Percentiles rank a stretch among this genome's conserved stretches.
phyloP scores from a whole-genome alignment of 805 yeast species.

The Zygosaccharomyces rouxii region DNA sequence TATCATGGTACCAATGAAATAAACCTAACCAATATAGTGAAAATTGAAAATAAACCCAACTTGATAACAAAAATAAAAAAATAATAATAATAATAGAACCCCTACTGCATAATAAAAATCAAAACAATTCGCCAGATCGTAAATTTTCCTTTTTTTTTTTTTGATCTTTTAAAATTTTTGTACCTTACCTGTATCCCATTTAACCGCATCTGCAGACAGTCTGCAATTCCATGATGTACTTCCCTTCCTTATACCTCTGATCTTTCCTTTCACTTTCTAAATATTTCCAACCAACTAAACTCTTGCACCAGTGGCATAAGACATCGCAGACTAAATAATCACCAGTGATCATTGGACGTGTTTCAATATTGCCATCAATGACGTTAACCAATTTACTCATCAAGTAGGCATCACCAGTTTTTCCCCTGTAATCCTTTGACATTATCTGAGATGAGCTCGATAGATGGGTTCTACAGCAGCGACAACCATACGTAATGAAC shows the following conservation, averaged over 20 bases:
- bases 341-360: constrained; percentile 57
- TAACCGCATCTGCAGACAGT: constrained; percentile 26
- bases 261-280: constrained; percentile 41
- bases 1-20: constrained; percentile 1
- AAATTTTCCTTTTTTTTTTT: neutral
- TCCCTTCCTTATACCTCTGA: constrained; percentile 59
- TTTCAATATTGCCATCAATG: constrained; percentile 36
- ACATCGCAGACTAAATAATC: constrained; percentile 53
- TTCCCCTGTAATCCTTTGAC: constrained; percentile 48
- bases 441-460: constrained; percentile 31
- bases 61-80: neutral
- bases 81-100: neutral
- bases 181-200: neutral
- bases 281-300: constrained; percentile 61
- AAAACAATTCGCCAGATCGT: neutral
- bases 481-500: constrained; percentile 32
- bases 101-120: neutral
- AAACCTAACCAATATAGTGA: neutral
- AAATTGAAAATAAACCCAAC: constrained; percentile 8
- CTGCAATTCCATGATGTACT: constrained; percentile 48
- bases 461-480: constrained; percentile 31
- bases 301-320: constrained; percentile 50
- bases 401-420: constrained; percentile 54
- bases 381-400: constrained; percentile 48
- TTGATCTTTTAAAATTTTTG: neutral